phyloP scores from a whole-genome alignment of 495 filamentous ascomycete species.

The Trypethelium eluteriae region DNA sequence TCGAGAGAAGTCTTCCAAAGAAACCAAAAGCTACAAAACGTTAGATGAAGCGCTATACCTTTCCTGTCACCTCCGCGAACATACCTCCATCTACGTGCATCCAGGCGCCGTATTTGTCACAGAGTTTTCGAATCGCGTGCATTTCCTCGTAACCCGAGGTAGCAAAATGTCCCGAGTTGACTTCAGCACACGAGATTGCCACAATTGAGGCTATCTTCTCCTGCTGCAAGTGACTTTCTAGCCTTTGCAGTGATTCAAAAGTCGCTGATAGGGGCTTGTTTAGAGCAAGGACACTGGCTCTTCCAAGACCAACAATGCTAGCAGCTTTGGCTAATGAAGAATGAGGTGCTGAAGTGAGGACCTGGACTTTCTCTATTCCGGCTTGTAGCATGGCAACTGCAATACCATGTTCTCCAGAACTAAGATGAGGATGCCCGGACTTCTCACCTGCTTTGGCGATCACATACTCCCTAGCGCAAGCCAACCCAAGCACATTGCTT shows the following conservation, averaged over 20 bases:
- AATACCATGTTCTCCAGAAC: constrained; percentile 63
- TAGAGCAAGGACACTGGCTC: constrained; percentile 54
- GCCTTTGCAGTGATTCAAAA: constrained; percentile 36
- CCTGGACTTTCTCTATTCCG: constrained; percentile 58
- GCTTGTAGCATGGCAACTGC: constrained; percentile 55
- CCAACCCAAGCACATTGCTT: constrained; percentile 74
- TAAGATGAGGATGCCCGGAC: constrained; percentile 27
- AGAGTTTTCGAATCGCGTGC: constrained; percentile 55
- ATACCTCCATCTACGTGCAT: constrained; percentile 70
- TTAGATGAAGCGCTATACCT: neutral
- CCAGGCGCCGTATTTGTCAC: constrained; percentile 72
- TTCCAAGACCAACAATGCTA: constrained; percentile 69
- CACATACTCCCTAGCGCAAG: constrained; percentile 64
- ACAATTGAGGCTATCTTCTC: constrained; percentile 60
- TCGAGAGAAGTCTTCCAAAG: constrained; percentile 53
- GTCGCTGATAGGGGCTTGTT: constrained; percentile 58
- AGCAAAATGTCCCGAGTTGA: constrained; percentile 83
- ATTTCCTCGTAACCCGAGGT: constrained; percentile 53
- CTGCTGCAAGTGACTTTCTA: constrained; percentile 49
- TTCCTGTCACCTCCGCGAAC: neutral
- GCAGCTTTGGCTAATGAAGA: constrained; percentile 78
- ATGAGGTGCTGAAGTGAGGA: constrained; percentile 75
- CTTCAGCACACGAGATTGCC: constrained; percentile 73
- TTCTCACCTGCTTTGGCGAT: constrained; percentile 40
- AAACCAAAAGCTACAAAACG: constrained; percentile 63